Conservation (phyloP, 2,329 filamentous ascomycete species). For the Pseudogymnoascus sp. region DNA sequence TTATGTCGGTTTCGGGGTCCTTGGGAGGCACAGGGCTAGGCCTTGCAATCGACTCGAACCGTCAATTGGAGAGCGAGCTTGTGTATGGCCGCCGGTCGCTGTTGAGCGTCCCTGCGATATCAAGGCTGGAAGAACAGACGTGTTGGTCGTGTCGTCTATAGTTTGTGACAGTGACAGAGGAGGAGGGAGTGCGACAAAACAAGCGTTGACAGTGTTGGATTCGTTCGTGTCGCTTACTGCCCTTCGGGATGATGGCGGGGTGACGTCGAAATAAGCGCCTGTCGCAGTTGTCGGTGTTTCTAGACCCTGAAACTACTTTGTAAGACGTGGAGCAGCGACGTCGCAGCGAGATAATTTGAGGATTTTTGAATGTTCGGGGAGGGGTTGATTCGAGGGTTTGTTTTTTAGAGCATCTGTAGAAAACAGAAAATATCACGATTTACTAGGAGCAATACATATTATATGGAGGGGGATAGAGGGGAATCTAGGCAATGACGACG, state of each 20-base stretch:
- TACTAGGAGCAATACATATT: not conserved
- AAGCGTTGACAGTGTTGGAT: not conserved
- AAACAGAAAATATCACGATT: not conserved
- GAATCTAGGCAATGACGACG: not conserved
- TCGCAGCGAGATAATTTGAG: not conserved
- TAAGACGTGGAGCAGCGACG: not conserved
- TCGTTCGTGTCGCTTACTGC: conserved; percentile 3
- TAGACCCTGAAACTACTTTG: conserved; percentile 2
- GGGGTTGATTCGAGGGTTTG: not conserved
- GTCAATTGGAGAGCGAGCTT: not conserved
- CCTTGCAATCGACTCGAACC: not conserved
- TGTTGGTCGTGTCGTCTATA: not conserved
- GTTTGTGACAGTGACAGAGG: not conserved
- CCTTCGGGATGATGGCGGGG: not conserved
- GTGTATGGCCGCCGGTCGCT: not conserved
- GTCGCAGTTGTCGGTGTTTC: not conserved
- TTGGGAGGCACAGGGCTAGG: not conserved
- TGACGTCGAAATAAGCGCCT: conserved; percentile 7
- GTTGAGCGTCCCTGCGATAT: not conserved
- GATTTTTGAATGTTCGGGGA: not conserved
- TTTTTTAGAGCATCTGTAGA: not conserved
- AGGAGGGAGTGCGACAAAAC: not conserved
- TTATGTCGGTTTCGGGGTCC: not conserved
- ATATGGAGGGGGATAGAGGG: not conserved
- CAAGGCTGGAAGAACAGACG: not conserved